A percentile compares a stretch with the other conserved stretches of the same genome.
phyloP scores from a whole-genome alignment of 768 basidiomycete genomes.

The Pisolithus albus region DNA sequence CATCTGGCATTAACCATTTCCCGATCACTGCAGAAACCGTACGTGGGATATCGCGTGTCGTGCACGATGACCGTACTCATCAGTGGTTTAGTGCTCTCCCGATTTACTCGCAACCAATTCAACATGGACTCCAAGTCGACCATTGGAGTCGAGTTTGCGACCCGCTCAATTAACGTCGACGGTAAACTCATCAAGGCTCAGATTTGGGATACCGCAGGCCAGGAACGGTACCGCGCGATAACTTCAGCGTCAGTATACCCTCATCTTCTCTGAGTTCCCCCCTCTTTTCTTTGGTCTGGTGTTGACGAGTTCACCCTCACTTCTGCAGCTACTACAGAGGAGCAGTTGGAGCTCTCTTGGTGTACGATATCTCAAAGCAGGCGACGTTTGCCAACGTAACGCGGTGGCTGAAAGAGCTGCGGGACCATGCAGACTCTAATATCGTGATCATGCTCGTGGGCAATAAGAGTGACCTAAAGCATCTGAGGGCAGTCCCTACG shows the following conservation, averaged over 20 bases:
- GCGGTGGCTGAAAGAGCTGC: slow-evolving; percentile 94
- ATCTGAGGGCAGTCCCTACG: slow-evolving; percentile 90
- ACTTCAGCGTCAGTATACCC: slow-evolving; percentile 75
- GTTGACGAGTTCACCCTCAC: background rate
- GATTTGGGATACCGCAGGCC: slow-evolving; percentile 99
- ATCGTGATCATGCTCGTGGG: slow-evolving; percentile 96
- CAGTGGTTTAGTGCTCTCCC: slow-evolving; percentile 77
- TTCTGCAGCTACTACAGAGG: slow-evolving; percentile 86
- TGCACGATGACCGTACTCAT: slow-evolving; percentile 1
- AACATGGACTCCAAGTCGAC: slow-evolving; percentile 99
- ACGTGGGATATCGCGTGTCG: slow-evolving; percentile 7
- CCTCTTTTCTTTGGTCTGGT: background rate
- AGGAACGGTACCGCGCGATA: slow-evolving; percentile 96
- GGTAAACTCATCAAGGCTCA: slow-evolving; percentile 97
- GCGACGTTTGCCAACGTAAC: slow-evolving; percentile 91
- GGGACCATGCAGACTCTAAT: slow-evolving; percentile 90
- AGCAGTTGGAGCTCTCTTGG: slow-evolving; percentile 86
- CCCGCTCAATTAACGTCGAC: slow-evolving; percentile 91
- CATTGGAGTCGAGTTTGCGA: slow-evolving; percentile 98
- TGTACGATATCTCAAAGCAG: slow-evolving; percentile 93
- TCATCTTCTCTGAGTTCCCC: background rate
- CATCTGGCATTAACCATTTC: background rate
- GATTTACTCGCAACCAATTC: slow-evolving; percentile 99
- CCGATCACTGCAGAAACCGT: slow-evolving; percentile 26
- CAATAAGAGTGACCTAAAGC: slow-evolving; percentile 99